Percentiles rank a stretch among this genome's conserved stretches.
Conservation (phyloP, 352 stramenopile species). For the Globisporangium cylindrosporum region DNA sequence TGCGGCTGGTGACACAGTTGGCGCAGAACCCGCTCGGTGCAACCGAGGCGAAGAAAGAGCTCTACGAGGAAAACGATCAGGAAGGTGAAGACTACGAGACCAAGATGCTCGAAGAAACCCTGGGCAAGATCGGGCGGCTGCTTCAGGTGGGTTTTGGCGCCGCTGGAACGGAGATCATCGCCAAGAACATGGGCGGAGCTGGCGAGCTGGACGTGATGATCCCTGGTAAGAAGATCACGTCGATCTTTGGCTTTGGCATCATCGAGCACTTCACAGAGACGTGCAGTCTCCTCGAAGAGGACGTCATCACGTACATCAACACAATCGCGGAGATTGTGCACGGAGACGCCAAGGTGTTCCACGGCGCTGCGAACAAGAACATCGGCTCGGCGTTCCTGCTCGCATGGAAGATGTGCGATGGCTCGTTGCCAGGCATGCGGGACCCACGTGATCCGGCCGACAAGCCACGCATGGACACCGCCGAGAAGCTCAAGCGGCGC, state of each 20-base stretch:
- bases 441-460: constrained; percentile 73
- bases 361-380: constrained; percentile 97
- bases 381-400: constrained; percentile 94
- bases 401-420: constrained; percentile 95
- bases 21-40: constrained; percentile 67
- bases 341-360: constrained; percentile 91
- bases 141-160: constrained; percentile 97
- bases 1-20: constrained; percentile 76
- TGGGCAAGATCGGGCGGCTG: constrained; percentile 93
- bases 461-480: constrained; percentile 65
- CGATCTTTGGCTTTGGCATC: constrained; percentile 95
- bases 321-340: constrained; percentile 96
- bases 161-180: constrained; percentile 97
- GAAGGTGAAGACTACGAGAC: constrained; percentile 92
- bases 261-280: constrained; percentile 97
- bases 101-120: constrained; percentile 93
- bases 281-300: constrained; percentile 90
- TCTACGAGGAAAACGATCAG: constrained; percentile 72
- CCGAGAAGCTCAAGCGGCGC: constrained; percentile 56
- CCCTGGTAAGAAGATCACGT: constrained; percentile 95
- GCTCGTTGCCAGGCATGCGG: constrained; percentile 76
- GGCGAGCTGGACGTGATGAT: constrained; percentile 96
- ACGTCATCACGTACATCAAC: constrained; percentile 98
- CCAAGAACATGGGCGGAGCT: constrained; percentile 94
- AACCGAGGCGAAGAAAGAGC: constrained; percentile 61